A percentile compares a stretch with the other conserved stretches of the same genome.
Conservation (phyloP, 202 grass and related monocot species). For the Thinopyrum obtusiflorum region DNA sequence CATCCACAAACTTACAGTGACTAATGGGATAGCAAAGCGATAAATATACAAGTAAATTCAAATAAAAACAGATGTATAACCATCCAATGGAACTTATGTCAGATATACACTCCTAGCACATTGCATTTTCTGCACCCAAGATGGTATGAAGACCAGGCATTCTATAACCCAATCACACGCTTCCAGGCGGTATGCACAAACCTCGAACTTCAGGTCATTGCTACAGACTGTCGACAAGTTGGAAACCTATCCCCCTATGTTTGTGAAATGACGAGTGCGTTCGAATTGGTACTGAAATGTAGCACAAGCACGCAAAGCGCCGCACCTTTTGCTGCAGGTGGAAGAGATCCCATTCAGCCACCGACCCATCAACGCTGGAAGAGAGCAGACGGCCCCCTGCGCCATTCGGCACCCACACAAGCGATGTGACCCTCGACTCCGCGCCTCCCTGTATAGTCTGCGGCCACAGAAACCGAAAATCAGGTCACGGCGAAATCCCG, state of each 20-base stretch:
- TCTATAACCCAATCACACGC: background rate
- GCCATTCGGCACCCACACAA: slow-evolving; percentile 62
- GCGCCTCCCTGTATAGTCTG: slow-evolving; percentile 80
- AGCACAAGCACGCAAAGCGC: background rate
- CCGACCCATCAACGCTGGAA: slow-evolving; percentile 77
- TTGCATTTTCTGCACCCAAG: background rate
- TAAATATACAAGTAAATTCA: background rate
- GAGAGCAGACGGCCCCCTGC: slow-evolving; percentile 71
- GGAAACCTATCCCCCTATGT: background rate
- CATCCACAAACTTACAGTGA: slow-evolving; percentile 11
- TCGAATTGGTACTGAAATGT: slow-evolving; percentile 12
- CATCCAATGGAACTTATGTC: background rate
- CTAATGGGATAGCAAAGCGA: background rate
- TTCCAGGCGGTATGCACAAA: background rate
- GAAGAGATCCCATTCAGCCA: slow-evolving; percentile 89
- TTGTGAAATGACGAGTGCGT: background rate
- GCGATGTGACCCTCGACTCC: slow-evolving; percentile 59
- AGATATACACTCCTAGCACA: background rate
- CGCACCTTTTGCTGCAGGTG: slow-evolving; percentile 64
- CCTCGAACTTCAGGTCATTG: background rate
- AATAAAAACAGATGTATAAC: background rate
- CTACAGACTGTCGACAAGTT: background rate
- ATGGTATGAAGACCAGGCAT: background rate
- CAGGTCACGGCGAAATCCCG: slow-evolving; percentile 5
- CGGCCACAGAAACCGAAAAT: slow-evolving; percentile 31